Evolutionary conservation across 2,329 filamentous ascomycete species (phyloP).

Genomic region (Magnaporthales sp.): DNA sequence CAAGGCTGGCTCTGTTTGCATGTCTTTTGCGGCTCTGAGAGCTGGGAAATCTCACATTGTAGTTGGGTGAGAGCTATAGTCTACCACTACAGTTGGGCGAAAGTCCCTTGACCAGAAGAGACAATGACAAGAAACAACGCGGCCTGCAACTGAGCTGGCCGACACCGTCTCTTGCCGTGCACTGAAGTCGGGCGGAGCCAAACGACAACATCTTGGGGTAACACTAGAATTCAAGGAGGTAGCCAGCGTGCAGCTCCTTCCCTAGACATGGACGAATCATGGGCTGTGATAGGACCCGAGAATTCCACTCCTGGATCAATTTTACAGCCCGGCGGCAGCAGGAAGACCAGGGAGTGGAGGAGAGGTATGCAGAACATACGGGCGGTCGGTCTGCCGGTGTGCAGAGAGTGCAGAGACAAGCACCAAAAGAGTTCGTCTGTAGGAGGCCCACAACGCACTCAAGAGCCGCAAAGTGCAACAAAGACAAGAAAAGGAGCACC

Average conservation of each 20-base stretch:
- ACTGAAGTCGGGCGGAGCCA: background rate
- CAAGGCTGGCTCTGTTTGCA: background rate
- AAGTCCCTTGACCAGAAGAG: background rate
- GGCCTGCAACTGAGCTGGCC: background rate
- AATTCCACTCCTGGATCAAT: background rate
- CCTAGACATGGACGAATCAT: background rate
- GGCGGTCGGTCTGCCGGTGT: background rate
- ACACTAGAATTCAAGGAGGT: background rate
- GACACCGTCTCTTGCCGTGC: background rate
- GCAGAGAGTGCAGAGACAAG: too few relatives aligned
- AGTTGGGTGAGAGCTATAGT: background rate
- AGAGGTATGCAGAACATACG: background rate
- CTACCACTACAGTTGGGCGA: background rate
- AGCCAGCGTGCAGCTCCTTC: background rate
- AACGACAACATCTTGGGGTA: background rate
- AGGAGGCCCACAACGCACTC: background rate
- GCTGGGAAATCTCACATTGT: background rate
- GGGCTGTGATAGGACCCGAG: background rate
- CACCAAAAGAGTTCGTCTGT: too few relatives aligned
- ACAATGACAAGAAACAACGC: background rate
- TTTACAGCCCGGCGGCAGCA: background rate
- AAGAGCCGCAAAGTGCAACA: background rate
- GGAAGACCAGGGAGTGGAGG: background rate
- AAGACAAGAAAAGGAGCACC: background rate
- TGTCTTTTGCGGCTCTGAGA: background rate